Evolutionary conservation across 805 yeast species (phyloP).

Genomic region (Starmerella bombi): DNA sequence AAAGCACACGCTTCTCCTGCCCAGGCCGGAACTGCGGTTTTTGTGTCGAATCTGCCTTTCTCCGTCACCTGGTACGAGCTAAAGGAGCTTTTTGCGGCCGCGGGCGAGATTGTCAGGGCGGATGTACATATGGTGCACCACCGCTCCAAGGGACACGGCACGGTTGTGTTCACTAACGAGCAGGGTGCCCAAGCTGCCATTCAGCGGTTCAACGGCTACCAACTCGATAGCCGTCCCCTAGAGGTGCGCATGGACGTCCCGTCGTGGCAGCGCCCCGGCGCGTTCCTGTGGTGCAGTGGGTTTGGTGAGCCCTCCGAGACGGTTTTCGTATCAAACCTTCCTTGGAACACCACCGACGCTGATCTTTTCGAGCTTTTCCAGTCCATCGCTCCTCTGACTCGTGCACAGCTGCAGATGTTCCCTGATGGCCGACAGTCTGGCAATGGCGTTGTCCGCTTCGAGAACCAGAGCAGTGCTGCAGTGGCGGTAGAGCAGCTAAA

Average conservation of each 20-base stretch:
- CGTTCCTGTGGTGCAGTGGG: conserved; percentile 55
- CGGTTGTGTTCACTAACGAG: conserved; percentile 51
- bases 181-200: conserved; percentile 66
- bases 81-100: conserved; percentile 67
- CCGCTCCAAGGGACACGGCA: conserved; percentile 76
- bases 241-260: conserved; percentile 67
- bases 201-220: conserved; percentile 52
- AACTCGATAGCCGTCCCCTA: conserved; percentile 59
- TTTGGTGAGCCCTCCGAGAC: conserved; percentile 47
- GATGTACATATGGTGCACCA: conserved; percentile 63
- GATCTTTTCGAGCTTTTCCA: conserved; percentile 78
- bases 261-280: conserved; percentile 25
- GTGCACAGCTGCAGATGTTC: conserved; percentile 62
- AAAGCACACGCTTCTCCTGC: conserved; percentile 17
- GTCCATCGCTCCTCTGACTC: conserved; percentile 60
- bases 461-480: conserved; percentile 51
- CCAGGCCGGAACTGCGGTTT: conserved; percentile 31
- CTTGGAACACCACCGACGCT: conserved; percentile 74
- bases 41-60: conserved; percentile 72
- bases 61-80: conserved; percentile 72
- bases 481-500: conserved; percentile 61
- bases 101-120: conserved; percentile 70
- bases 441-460: conserved; percentile 71
- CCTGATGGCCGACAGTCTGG: conserved; percentile 61
- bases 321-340: conserved; percentile 65